phyloP scores from a whole-genome alignment of 169 alveolate genomes.

The Plasmodium adleri region DNA sequence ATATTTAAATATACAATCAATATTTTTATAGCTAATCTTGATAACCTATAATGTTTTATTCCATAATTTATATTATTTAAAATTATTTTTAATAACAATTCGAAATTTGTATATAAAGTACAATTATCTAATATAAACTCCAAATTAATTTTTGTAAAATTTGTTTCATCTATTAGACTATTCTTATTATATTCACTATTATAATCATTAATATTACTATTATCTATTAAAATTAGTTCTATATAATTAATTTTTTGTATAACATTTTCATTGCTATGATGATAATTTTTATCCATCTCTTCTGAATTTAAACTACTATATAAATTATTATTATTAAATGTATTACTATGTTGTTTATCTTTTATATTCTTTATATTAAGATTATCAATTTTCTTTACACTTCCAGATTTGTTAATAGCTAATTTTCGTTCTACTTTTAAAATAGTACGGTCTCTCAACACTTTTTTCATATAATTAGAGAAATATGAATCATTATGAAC shows the following conservation, averaged over 20 bases:
- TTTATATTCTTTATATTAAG: not conserved
- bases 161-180: not conserved
- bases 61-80: constrained; percentile 62
- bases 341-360: not conserved
- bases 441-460: constrained; percentile 7
- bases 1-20: constrained; percentile 28
- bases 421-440: not conserved
- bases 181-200: not conserved
- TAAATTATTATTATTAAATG: not conserved
- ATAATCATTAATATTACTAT: not conserved
- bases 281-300: not conserved
- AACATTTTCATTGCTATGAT: not conserved
- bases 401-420: not conserved
- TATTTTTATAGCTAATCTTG: constrained; percentile 49
- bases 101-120: constrained; percentile 66
- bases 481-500: constrained; percentile 65
- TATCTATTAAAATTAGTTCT: constrained; percentile 20
- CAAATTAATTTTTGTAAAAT: not conserved
- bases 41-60: constrained; percentile 41
- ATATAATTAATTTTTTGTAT: constrained; percentile 19
- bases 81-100: constrained; percentile 32
- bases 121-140: constrained; percentile 45
- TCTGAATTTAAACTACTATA: not conserved
- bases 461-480: constrained; percentile 32
- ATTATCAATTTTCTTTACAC: not conserved